These are phyloP conservation scores for Angomonas deanei DNA, from an alignment of 208 protist genomes.

Conservation along the genomic window DNA sequence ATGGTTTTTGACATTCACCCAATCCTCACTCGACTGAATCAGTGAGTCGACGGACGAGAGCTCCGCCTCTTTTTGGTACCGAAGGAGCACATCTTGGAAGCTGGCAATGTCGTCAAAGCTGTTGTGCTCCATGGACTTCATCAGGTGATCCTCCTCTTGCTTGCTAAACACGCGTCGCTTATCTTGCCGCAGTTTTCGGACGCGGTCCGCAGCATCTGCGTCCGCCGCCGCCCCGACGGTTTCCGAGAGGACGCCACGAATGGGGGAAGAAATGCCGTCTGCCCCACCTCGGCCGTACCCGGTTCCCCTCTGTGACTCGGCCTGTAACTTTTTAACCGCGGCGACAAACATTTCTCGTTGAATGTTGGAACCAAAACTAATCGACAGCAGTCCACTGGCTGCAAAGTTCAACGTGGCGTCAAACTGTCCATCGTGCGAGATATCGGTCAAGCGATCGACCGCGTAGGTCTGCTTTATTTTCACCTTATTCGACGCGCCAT, in stretches of 20 bases:
- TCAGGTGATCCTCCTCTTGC: constrained; percentile 68
- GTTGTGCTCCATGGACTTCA: constrained; percentile 46
- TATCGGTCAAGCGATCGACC: constrained; percentile 61
- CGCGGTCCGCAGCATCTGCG: constrained; percentile 62
- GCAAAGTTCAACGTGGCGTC: constrained; percentile 85
- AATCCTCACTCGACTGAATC: constrained; percentile 36
- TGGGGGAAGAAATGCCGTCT: constrained; percentile 15
- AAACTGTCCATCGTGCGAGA: constrained; percentile 69
- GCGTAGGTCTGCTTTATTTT: constrained; percentile 72
- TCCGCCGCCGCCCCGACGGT: constrained; percentile 49
- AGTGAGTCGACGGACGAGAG: constrained; percentile 65
- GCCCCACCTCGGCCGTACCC: neutral
- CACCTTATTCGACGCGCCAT: constrained; percentile 22
- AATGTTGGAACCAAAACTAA: constrained; percentile 84
- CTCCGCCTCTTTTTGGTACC: constrained; percentile 68
- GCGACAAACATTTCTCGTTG: constrained; percentile 87
- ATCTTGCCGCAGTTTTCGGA: constrained; percentile 61
- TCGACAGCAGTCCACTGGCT: constrained; percentile 70
- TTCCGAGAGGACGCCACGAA: constrained; percentile 64
- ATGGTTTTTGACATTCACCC: constrained; percentile 46
- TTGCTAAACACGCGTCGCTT: constrained; percentile 55
- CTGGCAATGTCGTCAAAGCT: constrained; percentile 74
- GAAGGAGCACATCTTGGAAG: constrained; percentile 60
- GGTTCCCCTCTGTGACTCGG: constrained; percentile 8
- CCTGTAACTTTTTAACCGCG: constrained; percentile 46